Evolutionary conservation across 2,329 filamentous ascomycete species (phyloP), one percentile per base, ranked within the genome.

Genomic region (Botryotinia globosa): DNA sequence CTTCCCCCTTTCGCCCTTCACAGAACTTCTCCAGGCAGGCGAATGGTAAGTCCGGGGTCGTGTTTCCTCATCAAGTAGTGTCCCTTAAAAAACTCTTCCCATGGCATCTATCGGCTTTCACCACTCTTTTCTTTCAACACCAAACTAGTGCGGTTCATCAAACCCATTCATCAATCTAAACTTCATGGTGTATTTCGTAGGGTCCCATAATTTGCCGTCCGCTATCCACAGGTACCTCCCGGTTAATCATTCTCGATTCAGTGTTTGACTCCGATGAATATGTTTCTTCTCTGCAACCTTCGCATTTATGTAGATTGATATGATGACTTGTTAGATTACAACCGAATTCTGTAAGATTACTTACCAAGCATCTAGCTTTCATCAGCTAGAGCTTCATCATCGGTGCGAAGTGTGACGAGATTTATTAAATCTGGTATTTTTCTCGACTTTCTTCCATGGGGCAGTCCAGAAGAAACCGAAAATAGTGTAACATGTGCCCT

Each of bases 381-480:
- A 54, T n/a, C 12, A 16, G 12, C 25, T 1, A 7, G 14, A 0
- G 10, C 25, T 16, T 4, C 5, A n/a, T 54, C 12, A 16, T n/a
- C 25, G 12, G 16, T n/a, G 25, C 6, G 48, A 7, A n/a, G 48
- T 54, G 16, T n/a, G 48, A 7, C 25, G 12, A 29, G 6, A 5
- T 54, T 12, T 12, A n/a, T 7, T 29, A 1, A 16, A 3, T 5
- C 25, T 29, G 0, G 12, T 54, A 32, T 44, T 9, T 9, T 29
- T 20, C 45, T 64, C n/a, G 22, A 22, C 22, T 37, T 0, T 1
- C 1, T n/a, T 37, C 1, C 44, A 5, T 6, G 3, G 32, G 1
- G 9, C 12, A 18, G 1, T 51, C 22, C 0, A 7, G n/a, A 10
- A 8, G 10, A n/a, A 51, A 20, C 0, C 12, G 9, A 8, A 5